Evolutionary conservation across 1,284 basidiomycete genomes (phyloP), one percentile per base, ranked within the genome.

Genomic region (Cryptococcus sp.): DNA sequence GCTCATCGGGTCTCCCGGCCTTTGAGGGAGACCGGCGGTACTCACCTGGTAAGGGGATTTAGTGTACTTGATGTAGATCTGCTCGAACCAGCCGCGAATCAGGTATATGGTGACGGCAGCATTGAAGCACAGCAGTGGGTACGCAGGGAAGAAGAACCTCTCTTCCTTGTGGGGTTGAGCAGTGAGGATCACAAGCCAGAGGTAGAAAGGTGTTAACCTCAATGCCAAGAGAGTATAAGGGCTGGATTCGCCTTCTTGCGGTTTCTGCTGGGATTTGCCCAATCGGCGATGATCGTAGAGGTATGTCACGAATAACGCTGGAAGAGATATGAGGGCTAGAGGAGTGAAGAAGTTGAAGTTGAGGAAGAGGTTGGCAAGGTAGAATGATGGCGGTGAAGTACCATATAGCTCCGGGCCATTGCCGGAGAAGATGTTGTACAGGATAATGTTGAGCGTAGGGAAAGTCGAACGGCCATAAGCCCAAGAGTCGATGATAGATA

Each of bases 101-200:
- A 97, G 82, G 79, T 89, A 94, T 25, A 96, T 68, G 38, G 87
- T 82, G 25, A 94, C 87, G 3, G 92, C 92, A 1, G 93, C 95
- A 76, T 98, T 98, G 80, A 99, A 91, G 75, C 91, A 92, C 53
- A 99, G 80, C 47, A 98, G 80, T 0, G 93, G 88, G 78, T 97
- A 99, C 1, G 87, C 88, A 1, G 96, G 95, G 78, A 88, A 99
- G 87, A 99, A 90, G 81, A 99, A 99, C 23, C 96, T 84, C 76
- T 99, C 96, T 78, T 99, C 96, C 80, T 99, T 99, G 81, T 99
- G 96, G 5, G 88, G 80, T 79, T 99, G 96, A 1, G 82, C 63
- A 8, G 85, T 87, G 63, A 99, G 80, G 64, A 96, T 86, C 3
- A 77, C 83, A 49, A 89, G 72, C 94, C 96, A 99, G 27, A 97